phyloP scores from a whole-genome alignment of 2,329 filamentous ascomycete species.

The Mollisiaceae sp. region DNA sequence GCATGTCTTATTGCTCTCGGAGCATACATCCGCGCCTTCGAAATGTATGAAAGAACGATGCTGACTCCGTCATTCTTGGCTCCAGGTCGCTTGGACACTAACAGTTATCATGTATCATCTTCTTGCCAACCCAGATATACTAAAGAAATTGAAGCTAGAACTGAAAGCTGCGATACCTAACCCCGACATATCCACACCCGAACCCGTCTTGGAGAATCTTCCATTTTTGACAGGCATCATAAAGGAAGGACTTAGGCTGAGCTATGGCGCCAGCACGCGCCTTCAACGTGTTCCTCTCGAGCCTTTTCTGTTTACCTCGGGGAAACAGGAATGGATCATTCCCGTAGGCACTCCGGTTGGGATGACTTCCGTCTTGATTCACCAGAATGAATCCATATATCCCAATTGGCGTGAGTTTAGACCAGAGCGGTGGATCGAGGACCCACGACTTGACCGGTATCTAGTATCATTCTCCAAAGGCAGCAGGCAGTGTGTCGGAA shows the following conservation, averaged over 20 bases:
- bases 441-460: conserved; percentile 40
- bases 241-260: conserved; percentile 41
- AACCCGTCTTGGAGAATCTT: conserved; percentile 30
- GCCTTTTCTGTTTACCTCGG: conserved; percentile 25
- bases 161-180: conserved; percentile 1
- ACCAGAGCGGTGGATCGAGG: conserved; percentile 22
- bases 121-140: not conserved
- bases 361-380: conserved; percentile 20
- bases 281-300: conserved; percentile 36
- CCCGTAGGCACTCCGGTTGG: conserved; percentile 19
- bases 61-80: too few species aligned
- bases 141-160: conserved; percentile 7
- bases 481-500: conserved; percentile 19
- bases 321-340: conserved; percentile 16
- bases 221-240: conserved; percentile 41
- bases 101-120: conserved; percentile 6
- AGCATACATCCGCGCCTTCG: too few species aligned
- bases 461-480: conserved; percentile 49
- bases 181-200: not conserved
- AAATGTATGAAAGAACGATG: too few species aligned
- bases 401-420: conserved; percentile 19
- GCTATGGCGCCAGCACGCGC: conserved; percentile 37
- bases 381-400: conserved; percentile 26
- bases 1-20: too few species aligned
- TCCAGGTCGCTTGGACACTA: not conserved